Conservation (phyloP, 352 stramenopile genomes). For the Phytophthora capsici region DNA sequence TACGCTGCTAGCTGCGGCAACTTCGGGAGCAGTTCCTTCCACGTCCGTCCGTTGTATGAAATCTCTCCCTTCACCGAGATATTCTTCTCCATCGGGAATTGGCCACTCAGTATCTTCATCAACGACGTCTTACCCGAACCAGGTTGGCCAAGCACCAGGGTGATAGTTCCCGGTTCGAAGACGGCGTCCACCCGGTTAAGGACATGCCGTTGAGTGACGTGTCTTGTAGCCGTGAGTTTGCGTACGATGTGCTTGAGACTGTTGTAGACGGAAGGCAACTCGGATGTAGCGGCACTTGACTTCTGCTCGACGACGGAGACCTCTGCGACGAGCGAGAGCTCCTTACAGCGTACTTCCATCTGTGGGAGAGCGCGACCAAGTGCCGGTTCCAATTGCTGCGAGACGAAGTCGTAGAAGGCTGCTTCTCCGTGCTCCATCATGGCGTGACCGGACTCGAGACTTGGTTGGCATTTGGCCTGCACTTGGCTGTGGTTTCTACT, state of each 20-base stretch:
- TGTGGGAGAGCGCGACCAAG: constrained; percentile 33
- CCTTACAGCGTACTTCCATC: constrained; percentile 46
- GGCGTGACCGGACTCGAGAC: constrained; percentile 22
- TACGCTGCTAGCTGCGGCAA: constrained; percentile 34
- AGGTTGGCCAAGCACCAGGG: constrained; percentile 44
- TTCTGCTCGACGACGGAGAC: constrained; percentile 19
- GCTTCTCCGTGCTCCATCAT: constrained; percentile 35
- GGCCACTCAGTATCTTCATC: constrained; percentile 41
- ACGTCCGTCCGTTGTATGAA: constrained; percentile 35
- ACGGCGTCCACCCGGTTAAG: constrained; percentile 39
- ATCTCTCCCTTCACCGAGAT: constrained; percentile 36
- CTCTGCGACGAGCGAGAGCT: constrained; percentile 44
- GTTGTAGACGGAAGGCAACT: constrained; percentile 42
- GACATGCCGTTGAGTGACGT: constrained; percentile 26
- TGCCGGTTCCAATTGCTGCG: constrained; percentile 29
- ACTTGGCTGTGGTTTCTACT: not conserved
- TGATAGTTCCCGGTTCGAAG: constrained; percentile 49
- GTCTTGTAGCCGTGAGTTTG: constrained; percentile 11
- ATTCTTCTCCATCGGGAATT: constrained; percentile 37
- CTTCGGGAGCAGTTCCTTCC: constrained; percentile 15
- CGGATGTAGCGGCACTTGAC: not conserved
- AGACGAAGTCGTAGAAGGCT: constrained; percentile 37
- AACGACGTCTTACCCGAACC: constrained; percentile 52
- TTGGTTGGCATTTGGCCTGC: constrained; percentile 6
- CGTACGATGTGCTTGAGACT: constrained; percentile 28